Base-by-base conservation (phyloP, 352 stramenopile genomes). In the Chrysophaeum taylorii region DNA sequence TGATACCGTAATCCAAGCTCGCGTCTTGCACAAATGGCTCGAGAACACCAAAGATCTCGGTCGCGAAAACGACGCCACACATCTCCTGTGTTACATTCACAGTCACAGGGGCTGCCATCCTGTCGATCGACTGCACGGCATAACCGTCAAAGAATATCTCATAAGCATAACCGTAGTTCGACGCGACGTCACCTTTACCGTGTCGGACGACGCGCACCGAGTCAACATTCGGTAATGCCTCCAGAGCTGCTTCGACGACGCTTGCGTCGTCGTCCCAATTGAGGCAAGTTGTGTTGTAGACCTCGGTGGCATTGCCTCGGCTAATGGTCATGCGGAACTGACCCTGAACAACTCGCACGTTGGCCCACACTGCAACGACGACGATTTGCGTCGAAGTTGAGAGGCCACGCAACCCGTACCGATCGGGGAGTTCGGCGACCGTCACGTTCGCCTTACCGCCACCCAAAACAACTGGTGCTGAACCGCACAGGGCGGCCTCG, bases 91-190 rank as follows among this genome's bases (percentile, higher is more conserved):
- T 33, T 21, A 5, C 52, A 50, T 70, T 41, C 27, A 77, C 64
- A 35, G 31, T 69, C 29, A 15, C n/a, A n/a, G 45, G 12, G 41
- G 41, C 41, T 12, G 12, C 12, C 41, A 48, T 48, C 52, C 36
- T 71, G 54, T 70, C 69, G 41, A 72, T 66, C 14, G 70, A 73
- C 63, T 88, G 78, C 79, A 90, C 82, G 52, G 78, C 78, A 73
- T 89, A 84, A 39, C 84, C 84, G 69, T 87, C 80, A 75, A 90
- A 90, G 73, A 84, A 85, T 33, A 90, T 78, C 29, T 70, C 79
- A 54, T 84, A 86, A 29, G 70, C 80, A 70, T 78, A 83, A 36
- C 80, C 80, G 76, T 81, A 87, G 41, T 79, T 76, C 25, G 41
- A 61, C 12, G 69, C 72, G 35, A 74, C 25, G 37, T 68, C 67